Evolutionary conservation across 441 rosid genomes (phyloP).

Genomic region (Raphanus hybrid): DNA sequence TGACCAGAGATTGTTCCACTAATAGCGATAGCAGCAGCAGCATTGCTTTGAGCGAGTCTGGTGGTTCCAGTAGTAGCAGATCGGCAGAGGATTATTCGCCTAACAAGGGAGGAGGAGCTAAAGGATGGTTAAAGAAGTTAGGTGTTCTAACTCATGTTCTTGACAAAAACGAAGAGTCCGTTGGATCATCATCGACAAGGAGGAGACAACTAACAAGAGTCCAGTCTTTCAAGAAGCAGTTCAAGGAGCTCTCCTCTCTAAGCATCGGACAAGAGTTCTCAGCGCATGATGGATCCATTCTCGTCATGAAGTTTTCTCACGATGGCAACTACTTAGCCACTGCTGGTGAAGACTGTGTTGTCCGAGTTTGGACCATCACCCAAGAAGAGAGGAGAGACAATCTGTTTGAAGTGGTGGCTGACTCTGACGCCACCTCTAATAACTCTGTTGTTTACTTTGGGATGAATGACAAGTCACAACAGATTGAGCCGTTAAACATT

Average conservation of each 20-base stretch:
- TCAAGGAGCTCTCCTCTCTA: slow-evolving; percentile 79
- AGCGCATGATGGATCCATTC: slow-evolving; percentile 80
- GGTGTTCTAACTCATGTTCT: slow-evolving; percentile 35
- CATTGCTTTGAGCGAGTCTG: slow-evolving; percentile 27
- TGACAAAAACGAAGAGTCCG: slow-evolving; percentile 44
- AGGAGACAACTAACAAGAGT: slow-evolving; percentile 55
- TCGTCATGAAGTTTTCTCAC: slow-evolving; percentile 86
- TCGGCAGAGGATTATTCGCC: slow-evolving; percentile 32
- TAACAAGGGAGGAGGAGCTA: slow-evolving; percentile 31
- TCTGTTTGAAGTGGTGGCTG: slow-evolving; percentile 51
- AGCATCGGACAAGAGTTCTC: slow-evolving; percentile 69
- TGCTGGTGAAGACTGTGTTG: slow-evolving; percentile 82
- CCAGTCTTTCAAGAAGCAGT: slow-evolving; percentile 59
- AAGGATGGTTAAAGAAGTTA: slow-evolving; percentile 39
- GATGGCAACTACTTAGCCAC: slow-evolving; percentile 84
- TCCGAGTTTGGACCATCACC: slow-evolving; percentile 80
- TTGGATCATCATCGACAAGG: slow-evolving; percentile 29
- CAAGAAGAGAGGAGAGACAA: slow-evolving; percentile 63
- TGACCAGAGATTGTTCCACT: slow-evolving; percentile 36
- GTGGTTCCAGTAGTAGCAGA: slow-evolving; percentile 26
- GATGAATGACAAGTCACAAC: slow-evolving; percentile 65
- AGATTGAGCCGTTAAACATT: slow-evolving; percentile 50
- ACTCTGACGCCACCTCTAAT: slow-evolving; percentile 49
- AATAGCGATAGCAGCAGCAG: slow-evolving; percentile 14
- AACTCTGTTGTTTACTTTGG: slow-evolving; percentile 56